Evolutionary conservation across 208 protist genomes (phyloP), one percentile per base, ranked within the genome.

Genomic region (Crithidia bombi): DNA sequence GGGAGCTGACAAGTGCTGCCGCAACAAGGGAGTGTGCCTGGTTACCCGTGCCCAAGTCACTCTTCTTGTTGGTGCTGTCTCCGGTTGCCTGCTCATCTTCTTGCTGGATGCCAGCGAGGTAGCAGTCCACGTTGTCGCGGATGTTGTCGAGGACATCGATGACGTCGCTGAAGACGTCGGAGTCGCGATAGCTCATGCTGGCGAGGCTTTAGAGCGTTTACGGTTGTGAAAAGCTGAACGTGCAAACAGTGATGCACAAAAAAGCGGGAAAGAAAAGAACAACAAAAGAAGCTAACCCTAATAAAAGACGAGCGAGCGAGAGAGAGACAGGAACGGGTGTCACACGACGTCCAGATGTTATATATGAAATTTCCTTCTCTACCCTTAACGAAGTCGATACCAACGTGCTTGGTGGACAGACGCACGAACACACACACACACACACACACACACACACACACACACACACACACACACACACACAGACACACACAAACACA

Each of bases 61-160:
- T n/a, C 10, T 56, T 56, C 7, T 56, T 54, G 1, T 33, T 41
- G 44, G 6, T 46, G 59, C 12, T 9, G 15, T 35, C 28, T 19
- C 9, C 30, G 26, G 39, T 35, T 33, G 64, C 50, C 38, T 55
- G 41, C 21, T n/a, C 51, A 26, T 71, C 64, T 30, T 25, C 61
- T 23, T 58, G 47, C 3, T 65, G 46, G 38, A 69, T 35, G 5
- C 9, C 14, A 0, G 50, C n/a, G 43, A 74, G 15, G 43, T 73
- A 72, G 10, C 35, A n/a, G 0, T 65, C 47, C 10, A 85, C 50
- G 44, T 62, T 65, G 49, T 80, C 69, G n/a, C 65, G 64, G 30
- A 83, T 54, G 36, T 52, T 58, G 23, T 57, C 68, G 21, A 83
- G 68, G 6, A 79, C 63, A 36, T 67, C 54, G 1, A 56, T 49